Base-by-base conservation (phyloP, 2,329 filamentous ascomycete genomes). In the Chrysosporium queenslandicum region DNA sequence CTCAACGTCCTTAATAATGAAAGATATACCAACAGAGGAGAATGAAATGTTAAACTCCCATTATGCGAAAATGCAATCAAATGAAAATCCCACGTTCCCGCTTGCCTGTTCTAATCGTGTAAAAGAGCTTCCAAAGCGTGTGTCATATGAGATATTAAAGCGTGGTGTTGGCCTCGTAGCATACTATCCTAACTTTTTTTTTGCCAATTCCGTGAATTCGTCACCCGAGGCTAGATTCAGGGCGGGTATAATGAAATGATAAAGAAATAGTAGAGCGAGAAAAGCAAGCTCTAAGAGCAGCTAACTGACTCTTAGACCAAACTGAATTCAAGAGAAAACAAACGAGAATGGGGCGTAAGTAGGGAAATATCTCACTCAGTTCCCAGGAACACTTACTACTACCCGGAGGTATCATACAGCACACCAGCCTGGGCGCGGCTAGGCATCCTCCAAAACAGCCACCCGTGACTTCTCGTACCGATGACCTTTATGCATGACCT, bases 401-500 rank as follows among this genome's bases (percentile, higher is more conserved):
- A n/a, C n/a, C n/a, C n/a, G n/a, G n/a, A n/a, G n/a, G n/a, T n/a
- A n/a, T n/a, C n/a, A n/a, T n/a, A n/a, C n/a, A n/a, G n/a, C n/a
- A n/a, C n/a, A 9, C 27, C 32, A 36, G 4, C 32, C 32, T 36
- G 4, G 12, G 32, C 12, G 1, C 20, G 2, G 12, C 34, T 52
- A 56, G 20, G 53, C 56, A 48, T 53, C 52, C 45, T 59, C 58
- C 36, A 60, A 51, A n/a, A 58, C 27, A 6, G 53, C 56, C n/a
- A 54, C 53, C 30, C 53, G 47, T 8, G 53, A 55, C 41, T 55
- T 60, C 49, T 54, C 53, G 37, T 56, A 29, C 12, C 49, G 50
- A 54, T 58, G 55, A 21, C 55, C 57, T 16, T 56, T 64, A 50
- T 64, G 65, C 46, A 60, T 62, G 8, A 66, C 59, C 21, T 56